Conservation (phyloP, 2,329 filamentous ascomycete genomes). For the Grosmannia huntii region DNA sequence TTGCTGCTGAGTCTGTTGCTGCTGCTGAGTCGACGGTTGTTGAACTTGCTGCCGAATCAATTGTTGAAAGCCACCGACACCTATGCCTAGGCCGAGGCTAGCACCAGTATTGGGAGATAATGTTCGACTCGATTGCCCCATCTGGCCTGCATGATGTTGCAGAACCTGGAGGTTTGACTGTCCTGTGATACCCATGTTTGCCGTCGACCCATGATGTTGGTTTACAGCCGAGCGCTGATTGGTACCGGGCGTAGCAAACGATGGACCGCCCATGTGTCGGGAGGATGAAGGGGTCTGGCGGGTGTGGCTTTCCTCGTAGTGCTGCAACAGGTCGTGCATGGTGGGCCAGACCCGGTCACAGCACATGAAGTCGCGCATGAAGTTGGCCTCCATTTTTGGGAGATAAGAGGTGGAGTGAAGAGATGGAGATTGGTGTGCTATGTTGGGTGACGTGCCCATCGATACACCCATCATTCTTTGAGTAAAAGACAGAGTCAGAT, state of each 20-base stretch:
- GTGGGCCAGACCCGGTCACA: slow-evolving; percentile 83
- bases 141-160: slow-evolving; percentile 9
- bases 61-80: slow-evolving; percentile 23
- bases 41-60: slow-evolving; percentile 29
- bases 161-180: slow-evolving; percentile 8
- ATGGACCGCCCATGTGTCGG: slow-evolving; percentile 12
- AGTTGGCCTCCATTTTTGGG: slow-evolving; percentile 91
- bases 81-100: slow-evolving; percentile 18
- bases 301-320: slow-evolving; percentile 92
- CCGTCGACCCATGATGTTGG: background rate
- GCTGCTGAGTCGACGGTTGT: slow-evolving; percentile 16
- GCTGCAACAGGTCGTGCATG: slow-evolving; percentile 86
- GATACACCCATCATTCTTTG: slow-evolving; percentile 67
- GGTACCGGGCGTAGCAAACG: background rate
- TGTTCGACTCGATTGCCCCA: slow-evolving; percentile 13
- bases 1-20: slow-evolving; percentile 9
- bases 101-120: slow-evolving; percentile 5
- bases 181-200: background rate
- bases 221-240: slow-evolving; percentile 2
- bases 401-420: slow-evolving; percentile 95
- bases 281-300: slow-evolving; percentile 40
- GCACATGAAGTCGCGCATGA: slow-evolving; percentile 95
- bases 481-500: slow-evolving; percentile 17
- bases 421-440: slow-evolving; percentile 74
- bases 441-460: slow-evolving; percentile 76